Conservation (phyloP, 257 asterid species). For the Avicennia marina region DNA sequence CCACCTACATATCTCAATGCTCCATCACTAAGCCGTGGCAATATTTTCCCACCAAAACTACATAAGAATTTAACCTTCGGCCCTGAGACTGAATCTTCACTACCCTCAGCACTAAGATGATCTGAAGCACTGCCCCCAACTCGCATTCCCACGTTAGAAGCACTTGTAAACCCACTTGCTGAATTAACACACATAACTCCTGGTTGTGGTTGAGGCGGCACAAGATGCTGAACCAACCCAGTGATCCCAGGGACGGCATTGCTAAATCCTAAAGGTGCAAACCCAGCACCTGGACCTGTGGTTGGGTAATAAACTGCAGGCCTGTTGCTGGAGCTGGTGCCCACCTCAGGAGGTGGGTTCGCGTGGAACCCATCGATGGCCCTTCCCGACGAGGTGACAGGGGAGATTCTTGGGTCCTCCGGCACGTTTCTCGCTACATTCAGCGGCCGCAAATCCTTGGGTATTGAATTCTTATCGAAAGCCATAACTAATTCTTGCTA, state of each 20-base stretch:
- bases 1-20: slow-evolving; percentile 93
- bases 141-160: slow-evolving; percentile 30
- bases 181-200: slow-evolving; percentile 36
- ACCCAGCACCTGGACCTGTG: slow-evolving; percentile 44
- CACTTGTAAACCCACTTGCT: slow-evolving; percentile 27
- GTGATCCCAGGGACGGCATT: slow-evolving; percentile 47
- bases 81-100: slow-evolving; percentile 61
- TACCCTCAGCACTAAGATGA: slow-evolving; percentile 63
- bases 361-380: slow-evolving; percentile 61
- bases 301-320: slow-evolving; percentile 62
- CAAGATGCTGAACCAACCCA: slow-evolving; percentile 62
- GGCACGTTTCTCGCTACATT: slow-evolving; percentile 45
- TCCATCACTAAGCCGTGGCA: slow-evolving; percentile 90
- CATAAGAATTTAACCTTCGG: slow-evolving; percentile 83
- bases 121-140: slow-evolving; percentile 43
- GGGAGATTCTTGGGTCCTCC: slow-evolving; percentile 67
- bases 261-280: slow-evolving; percentile 45
- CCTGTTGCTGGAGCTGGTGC: slow-evolving; percentile 42
- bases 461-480: slow-evolving; percentile 68
- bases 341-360: slow-evolving; percentile 36
- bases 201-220: slow-evolving; percentile 37
- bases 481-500: slow-evolving; percentile 41
- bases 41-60: slow-evolving; percentile 93
- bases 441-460: slow-evolving; percentile 73
- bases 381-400: slow-evolving; percentile 52